phyloP scores from a whole-genome alignment of 148 eudicot species.

The Rhododendron henanense region DNA sequence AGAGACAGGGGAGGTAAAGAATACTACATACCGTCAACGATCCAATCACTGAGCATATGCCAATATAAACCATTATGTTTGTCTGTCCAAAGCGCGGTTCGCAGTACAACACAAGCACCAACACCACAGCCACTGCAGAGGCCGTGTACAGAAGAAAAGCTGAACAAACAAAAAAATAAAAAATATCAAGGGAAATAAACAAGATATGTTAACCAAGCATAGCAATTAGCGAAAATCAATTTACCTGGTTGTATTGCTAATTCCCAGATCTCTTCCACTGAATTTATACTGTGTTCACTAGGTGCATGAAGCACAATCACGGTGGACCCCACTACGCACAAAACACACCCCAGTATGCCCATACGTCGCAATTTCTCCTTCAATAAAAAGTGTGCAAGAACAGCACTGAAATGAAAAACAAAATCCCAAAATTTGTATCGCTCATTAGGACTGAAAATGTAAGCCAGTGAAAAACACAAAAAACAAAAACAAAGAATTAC shows the following conservation, averaged over 20 bases:
- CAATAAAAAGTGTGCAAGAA: slow-evolving; percentile 77
- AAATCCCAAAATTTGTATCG: neutral
- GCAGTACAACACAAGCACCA: slow-evolving; percentile 77
- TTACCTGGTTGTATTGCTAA: slow-evolving; percentile 84
- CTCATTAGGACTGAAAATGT: neutral
- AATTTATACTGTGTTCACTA: slow-evolving; percentile 56
- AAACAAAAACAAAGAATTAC: slow-evolving; percentile 32
- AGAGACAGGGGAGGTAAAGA: neutral
- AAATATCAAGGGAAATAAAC: neutral
- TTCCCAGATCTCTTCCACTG: slow-evolving; percentile 86
- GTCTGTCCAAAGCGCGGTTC: slow-evolving; percentile 94
- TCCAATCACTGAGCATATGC: slow-evolving; percentile 87
- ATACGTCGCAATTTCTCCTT: slow-evolving; percentile 69
- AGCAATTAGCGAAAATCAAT: neutral
- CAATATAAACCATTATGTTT: slow-evolving; percentile 77
- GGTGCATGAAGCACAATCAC: slow-evolving; percentile 93
- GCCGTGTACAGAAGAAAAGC: slow-evolving; percentile 84
- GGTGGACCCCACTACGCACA: slow-evolving; percentile 77
- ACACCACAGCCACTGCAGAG: slow-evolving; percentile 61
- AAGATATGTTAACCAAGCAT: neutral
- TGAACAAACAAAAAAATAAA: slow-evolving; percentile 31
- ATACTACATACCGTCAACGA: slow-evolving; percentile 73
- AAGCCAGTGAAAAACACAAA: neutral
- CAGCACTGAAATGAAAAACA: slow-evolving; percentile 48
- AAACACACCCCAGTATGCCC: slow-evolving; percentile 83